Percentiles rank a stretch among this genome's conserved stretches.
phyloP scores from a whole-genome alignment of 2,329 filamentous ascomycete genomes.

The Colletotrichum horii region DNA sequence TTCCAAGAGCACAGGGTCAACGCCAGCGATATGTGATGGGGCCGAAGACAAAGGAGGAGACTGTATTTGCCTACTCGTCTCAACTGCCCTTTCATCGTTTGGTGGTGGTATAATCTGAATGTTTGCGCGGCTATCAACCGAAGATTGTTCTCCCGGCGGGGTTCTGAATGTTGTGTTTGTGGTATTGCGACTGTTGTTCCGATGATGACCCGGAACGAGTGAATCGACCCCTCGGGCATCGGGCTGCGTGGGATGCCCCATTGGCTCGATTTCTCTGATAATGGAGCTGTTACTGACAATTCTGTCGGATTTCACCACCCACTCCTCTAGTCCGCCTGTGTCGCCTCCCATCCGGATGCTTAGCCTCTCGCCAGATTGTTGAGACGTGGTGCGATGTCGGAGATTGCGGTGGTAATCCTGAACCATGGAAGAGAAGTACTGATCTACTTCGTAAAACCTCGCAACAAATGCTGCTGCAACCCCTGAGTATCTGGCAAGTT shows the following conservation, averaged over 20 bases:
- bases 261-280: slow-evolving; percentile 31
- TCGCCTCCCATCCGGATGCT: slow-evolving; percentile 44
- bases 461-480: slow-evolving; percentile 9
- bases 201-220: not conserved
- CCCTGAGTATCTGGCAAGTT: slow-evolving; percentile 1
- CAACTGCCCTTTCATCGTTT: not conserved
- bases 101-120: not conserved
- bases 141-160: not conserved
- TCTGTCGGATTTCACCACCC: slow-evolving; percentile 43
- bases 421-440: slow-evolving; percentile 6
- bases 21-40: not conserved
- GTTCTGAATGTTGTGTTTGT: not conserved
- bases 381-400: not conserved
- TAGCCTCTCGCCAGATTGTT: slow-evolving; percentile 22
- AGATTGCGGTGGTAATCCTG: slow-evolving; percentile 10
- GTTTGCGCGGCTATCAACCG: not conserved
- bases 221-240: not conserved
- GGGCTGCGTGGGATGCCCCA: slow-evolving; percentile 30
- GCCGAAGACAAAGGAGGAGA: not conserved
- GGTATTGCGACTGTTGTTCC: not conserved
- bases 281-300: slow-evolving; percentile 50
- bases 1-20: not conserved
- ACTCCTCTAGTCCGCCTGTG: slow-evolving; percentile 61
- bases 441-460: slow-evolving; percentile 12
- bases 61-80: not conserved